phyloP scores from a whole-genome alignment of 2,329 filamentous ascomycete species.

The Elsinoe ampelina region DNA sequence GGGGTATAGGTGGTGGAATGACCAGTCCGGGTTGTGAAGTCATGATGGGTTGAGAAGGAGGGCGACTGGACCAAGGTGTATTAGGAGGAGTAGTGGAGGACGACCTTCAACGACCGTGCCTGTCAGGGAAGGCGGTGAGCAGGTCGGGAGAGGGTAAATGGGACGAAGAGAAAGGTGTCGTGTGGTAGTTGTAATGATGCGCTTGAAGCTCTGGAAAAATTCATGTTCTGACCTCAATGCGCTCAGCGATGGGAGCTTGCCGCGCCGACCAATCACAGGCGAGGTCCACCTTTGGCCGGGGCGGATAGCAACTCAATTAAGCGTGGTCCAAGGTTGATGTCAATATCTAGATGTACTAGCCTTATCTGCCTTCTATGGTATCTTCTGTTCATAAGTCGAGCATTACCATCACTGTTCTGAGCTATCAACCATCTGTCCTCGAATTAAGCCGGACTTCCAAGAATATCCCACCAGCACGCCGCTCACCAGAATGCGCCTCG shows the following conservation, averaged over 20 bases:
- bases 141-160: not conserved
- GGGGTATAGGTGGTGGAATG: slow-evolving; percentile 13
- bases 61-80: not conserved
- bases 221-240: slow-evolving; percentile 5
- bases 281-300: not conserved
- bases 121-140: not conserved
- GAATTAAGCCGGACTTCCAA: too few relatives aligned
- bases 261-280: slow-evolving; percentile 4
- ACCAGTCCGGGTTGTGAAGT: slow-evolving; percentile 15
- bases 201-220: slow-evolving; percentile 5
- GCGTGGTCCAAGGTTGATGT: slow-evolving; percentile 14
- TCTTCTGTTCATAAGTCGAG: too few relatives aligned
- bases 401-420: too few relatives aligned
- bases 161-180: slow-evolving; percentile 6
- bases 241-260: not conserved
- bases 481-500: not conserved
- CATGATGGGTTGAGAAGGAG: slow-evolving; percentile 13
- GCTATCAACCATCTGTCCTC: too few relatives aligned
- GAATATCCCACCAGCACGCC: too few relatives aligned
- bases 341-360: slow-evolving; percentile 14
- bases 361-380: slow-evolving; percentile 4
- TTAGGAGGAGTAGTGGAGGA: not conserved
- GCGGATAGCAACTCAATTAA: not conserved
- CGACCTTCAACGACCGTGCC: not conserved
- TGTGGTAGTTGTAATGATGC: slow-evolving; percentile 12